A percentile compares a stretch with the other conserved stretches of the same genome.
phyloP scores from a whole-genome alignment of 2,329 filamentous ascomycete species.

The Arthrobotrys conoides region DNA sequence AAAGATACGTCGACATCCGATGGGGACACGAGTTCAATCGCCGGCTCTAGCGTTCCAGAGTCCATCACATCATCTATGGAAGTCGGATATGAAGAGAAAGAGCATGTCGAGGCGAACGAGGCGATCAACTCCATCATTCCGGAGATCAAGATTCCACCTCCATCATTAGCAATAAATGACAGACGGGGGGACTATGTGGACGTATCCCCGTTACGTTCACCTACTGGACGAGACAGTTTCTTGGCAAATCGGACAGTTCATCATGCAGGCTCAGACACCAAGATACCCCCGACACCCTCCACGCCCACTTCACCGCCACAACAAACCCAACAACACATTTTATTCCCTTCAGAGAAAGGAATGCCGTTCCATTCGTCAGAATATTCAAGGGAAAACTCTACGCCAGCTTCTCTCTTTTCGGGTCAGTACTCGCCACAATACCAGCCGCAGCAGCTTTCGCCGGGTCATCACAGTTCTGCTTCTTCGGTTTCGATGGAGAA shows the following conservation, averaged over 20 bases:
- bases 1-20: constrained; percentile 65
- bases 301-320: constrained; percentile 39
- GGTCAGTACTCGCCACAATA: constrained; percentile 48
- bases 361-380: constrained; percentile 41
- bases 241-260: constrained; percentile 60
- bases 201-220: constrained; percentile 54
- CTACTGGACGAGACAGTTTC: constrained; percentile 57
- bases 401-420: constrained; percentile 49
- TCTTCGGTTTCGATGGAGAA: constrained; percentile 49
- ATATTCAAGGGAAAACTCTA: constrained; percentile 45
- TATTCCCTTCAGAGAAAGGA: constrained; percentile 43
- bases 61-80: constrained; percentile 72
- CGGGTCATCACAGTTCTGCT: constrained; percentile 44
- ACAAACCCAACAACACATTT: constrained; percentile 39
- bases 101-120: constrained; percentile 51
- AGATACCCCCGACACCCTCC: constrained; percentile 60
- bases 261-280: constrained; percentile 61
- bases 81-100: constrained; percentile 70
- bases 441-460: constrained; percentile 45
- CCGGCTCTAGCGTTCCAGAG: constrained; percentile 55
- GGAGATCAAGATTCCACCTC: constrained; percentile 61
- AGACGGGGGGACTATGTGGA: constrained; percentile 55
- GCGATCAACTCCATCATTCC: constrained; percentile 57
- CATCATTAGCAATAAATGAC: constrained; percentile 35
- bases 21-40: constrained; percentile 49